Evolutionary conservation across 1,284 basidiomycete genomes (phyloP).

Genomic region (Anthracocystis panici-leucophaei): DNA sequence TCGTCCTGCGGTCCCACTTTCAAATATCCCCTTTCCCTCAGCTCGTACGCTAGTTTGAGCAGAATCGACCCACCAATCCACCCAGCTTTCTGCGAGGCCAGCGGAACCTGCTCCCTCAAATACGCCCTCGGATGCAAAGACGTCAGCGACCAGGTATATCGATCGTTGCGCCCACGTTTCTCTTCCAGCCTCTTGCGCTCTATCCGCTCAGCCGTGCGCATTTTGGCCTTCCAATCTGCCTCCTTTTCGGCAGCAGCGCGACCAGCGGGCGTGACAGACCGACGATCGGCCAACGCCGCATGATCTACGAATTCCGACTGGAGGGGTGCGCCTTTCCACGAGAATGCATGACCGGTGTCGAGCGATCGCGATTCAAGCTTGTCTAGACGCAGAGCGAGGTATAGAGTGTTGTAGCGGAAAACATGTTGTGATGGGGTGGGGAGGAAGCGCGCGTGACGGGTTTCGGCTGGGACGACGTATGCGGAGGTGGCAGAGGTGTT

Average conservation of each 20-base stretch:
- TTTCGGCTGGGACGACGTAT: constrained; percentile 43
- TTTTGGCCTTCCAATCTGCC: constrained; percentile 30
- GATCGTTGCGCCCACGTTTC: constrained; percentile 22
- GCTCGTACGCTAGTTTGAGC: constrained; percentile 57
- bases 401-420: constrained; percentile 78
- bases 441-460: constrained; percentile 75
- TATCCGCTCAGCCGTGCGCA: constrained; percentile 37
- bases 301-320: constrained; percentile 37
- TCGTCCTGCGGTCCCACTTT: constrained; percentile 48
- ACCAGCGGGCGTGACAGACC: constrained; percentile 18
- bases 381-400: constrained; percentile 76
- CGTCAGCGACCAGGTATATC: constrained; percentile 26
- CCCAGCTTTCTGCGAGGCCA: neutral
- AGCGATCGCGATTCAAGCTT: constrained; percentile 74
- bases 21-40: constrained; percentile 39
- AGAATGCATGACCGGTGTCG: constrained; percentile 72
- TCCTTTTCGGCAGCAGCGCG: neutral
- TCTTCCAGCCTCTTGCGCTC: constrained; percentile 24
- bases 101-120: constrained; percentile 25
- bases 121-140: constrained; percentile 29
- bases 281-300: constrained; percentile 14
- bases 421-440: constrained; percentile 74
- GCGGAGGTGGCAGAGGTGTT: constrained; percentile 12
- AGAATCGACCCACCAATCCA: constrained; percentile 52
- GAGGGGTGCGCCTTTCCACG: constrained; percentile 57